A percentile compares a stretch with the other conserved stretches of the same genome.
These are phyloP conservation scores for Przewalskia tangutica DNA, from an alignment of 257 asterid genomes.

Conservation along the genomic window DNA sequence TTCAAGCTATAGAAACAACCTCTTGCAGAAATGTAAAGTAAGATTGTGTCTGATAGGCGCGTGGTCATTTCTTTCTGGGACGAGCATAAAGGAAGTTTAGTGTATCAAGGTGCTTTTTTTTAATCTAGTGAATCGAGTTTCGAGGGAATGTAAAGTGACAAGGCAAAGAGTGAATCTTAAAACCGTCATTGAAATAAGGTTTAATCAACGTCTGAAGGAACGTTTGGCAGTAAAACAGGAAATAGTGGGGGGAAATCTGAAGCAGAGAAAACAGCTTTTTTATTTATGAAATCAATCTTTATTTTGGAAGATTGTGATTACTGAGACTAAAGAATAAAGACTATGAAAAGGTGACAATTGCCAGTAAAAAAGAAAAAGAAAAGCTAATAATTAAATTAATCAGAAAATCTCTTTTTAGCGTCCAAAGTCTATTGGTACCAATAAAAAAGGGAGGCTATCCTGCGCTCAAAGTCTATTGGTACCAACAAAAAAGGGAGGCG, in stretches of 20 bases:
- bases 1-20: too few relatives aligned
- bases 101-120: too few relatives aligned
- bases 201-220: constrained; percentile 13
- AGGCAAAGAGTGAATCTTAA: constrained; percentile 7
- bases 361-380: background rate
- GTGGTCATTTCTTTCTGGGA: too few relatives aligned
- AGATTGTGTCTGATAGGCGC: too few relatives aligned
- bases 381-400: background rate
- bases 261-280: constrained; percentile 35
- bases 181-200: constrained; percentile 11
- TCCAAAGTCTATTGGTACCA: too few relatives aligned
- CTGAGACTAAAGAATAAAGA: constrained; percentile 18
- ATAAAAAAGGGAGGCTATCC: too few relatives aligned
- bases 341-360: constrained; percentile 20
- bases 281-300: constrained; percentile 22
- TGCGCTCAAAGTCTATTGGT: too few relatives aligned
- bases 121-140: background rate
- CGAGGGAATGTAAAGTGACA: background rate
- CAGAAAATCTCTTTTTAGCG: too few relatives aligned
- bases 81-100: too few relatives aligned
- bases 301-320: constrained; percentile 38
- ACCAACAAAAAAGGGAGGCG: too few relatives aligned
- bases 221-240: constrained; percentile 16
- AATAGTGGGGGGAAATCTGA: constrained; percentile 21
- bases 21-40: too few relatives aligned